Evolutionary conservation across 2,329 filamentous ascomycete species (phyloP), one percentile per base, ranked within the genome.

Genomic region (Paecilomyces variotii): DNA sequence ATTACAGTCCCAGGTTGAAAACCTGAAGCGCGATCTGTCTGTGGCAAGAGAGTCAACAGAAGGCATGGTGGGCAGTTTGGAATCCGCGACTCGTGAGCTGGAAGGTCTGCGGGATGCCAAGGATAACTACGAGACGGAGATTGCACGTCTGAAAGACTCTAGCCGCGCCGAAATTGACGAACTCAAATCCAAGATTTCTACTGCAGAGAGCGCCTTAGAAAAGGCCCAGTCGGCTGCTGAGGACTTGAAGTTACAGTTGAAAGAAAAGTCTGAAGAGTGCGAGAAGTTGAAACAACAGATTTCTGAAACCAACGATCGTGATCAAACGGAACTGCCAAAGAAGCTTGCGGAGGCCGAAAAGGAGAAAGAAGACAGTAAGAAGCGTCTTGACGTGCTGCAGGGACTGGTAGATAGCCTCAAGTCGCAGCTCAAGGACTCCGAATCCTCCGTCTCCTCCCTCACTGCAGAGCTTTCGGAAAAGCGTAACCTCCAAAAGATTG

Each of bases 11-110:
- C 85, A 94, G 65, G 84, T 95, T 28, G 79, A 83, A 24, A 80
- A 77, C 1, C 77, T 96, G 25, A 86, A 87, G 72, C 79, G 83
- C 2, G 89, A 95, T 65, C 79, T 96, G 3, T 82, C 84, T 1
- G 83, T 85, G 11, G 85, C 86, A 9, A 85, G 89, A 64, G 88
- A 94, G 67, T 88, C 87, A 51, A 86, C 84, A 49, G 77, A 84
- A 60, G 81, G 82, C n/a, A 81, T 91, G 66, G 83, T 84, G 28
- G 73, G 79, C 66, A 89, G 81, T 58, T 75, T 92, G 1, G 88
- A 91, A 68, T 82, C 82, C 55, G 83, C 86, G 0, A 87, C 86
- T 1, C 78, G 83, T 11, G 86, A 90, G 65, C 75, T 91, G 5
- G 80, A 81, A 54, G 76, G 75, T 10, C 67, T 84, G 62, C 79